Evolutionary conservation across 805 yeast species (phyloP).

Genomic region (Metschnikowia reukaufii): DNA sequence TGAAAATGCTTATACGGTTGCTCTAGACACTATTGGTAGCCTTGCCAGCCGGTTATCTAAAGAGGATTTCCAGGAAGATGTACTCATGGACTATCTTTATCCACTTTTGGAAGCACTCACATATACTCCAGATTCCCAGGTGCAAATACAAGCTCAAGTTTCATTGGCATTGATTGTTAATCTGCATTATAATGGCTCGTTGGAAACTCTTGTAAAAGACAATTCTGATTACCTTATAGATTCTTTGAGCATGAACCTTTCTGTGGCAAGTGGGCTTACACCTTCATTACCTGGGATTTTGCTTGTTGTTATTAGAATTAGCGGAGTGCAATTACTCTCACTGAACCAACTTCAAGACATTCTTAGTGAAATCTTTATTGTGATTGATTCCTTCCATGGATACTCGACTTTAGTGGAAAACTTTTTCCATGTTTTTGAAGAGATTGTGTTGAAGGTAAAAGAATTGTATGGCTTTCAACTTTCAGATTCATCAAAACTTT

Average conservation of each 20-base stretch:
- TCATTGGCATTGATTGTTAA: constrained; percentile 47
- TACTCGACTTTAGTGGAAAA: constrained; percentile 71
- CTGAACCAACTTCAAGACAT: constrained; percentile 66
- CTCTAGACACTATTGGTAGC: constrained; percentile 46
- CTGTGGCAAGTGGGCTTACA: constrained; percentile 63
- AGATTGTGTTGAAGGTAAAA: constrained; percentile 50
- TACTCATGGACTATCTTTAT: constrained; percentile 68
- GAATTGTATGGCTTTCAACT: constrained; percentile 27
- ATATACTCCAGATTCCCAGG: constrained; percentile 44
- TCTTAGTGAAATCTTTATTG: constrained; percentile 67
- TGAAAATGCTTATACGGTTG: constrained; percentile 36
- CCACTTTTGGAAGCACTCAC: constrained; percentile 76
- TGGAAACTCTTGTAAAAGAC: constrained; percentile 54
- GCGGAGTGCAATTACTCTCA: constrained; percentile 64
- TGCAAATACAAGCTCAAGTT: constrained; percentile 53
- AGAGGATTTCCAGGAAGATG: constrained; percentile 42
- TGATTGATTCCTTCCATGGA: constrained; percentile 84
- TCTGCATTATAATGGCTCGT: constrained; percentile 54
- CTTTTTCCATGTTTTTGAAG: constrained; percentile 68
- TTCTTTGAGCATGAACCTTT: constrained; percentile 65
- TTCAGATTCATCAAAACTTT: constrained; percentile 4
- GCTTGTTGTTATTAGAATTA: constrained; percentile 64
- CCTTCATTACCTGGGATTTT: constrained; percentile 74
- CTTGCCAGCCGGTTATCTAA: constrained; percentile 25
- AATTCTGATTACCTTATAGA: constrained; percentile 84